phyloP scores from a whole-genome alignment of 352 stramenopile species.

The Phytophthora fragariae region DNA sequence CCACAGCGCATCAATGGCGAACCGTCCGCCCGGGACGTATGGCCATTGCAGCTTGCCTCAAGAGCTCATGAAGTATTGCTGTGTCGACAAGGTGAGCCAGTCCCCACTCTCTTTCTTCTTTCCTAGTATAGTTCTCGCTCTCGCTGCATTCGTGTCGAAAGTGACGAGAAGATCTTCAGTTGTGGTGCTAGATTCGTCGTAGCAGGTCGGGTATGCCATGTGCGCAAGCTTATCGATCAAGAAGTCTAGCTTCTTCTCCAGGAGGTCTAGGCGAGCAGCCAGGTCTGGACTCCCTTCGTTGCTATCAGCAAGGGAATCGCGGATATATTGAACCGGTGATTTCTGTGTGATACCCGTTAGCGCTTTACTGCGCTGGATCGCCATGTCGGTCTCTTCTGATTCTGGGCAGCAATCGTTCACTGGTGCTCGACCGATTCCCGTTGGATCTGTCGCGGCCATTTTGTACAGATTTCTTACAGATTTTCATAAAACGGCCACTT shows the following conservation, averaged over 20 bases:
- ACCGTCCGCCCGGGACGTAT: conserved; percentile 32
- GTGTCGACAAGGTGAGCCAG: conserved; percentile 40
- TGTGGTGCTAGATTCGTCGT: conserved; percentile 25
- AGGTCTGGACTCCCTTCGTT: conserved; percentile 5
- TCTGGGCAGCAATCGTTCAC: conserved; percentile 19
- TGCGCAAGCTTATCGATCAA: conserved; percentile 20
- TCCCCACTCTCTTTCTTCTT: conserved; percentile 27
- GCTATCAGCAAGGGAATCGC: not conserved
- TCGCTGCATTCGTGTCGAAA: conserved; percentile 29
- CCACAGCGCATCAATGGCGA: conserved; percentile 50
- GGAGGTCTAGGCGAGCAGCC: conserved; percentile 15
- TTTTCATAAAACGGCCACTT: too few relatives aligned
- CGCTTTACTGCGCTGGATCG: conserved; percentile 16
- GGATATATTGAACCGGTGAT: conserved; percentile 5
- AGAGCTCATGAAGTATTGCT: conserved; percentile 36
- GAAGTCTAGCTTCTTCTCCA: conserved; percentile 31
- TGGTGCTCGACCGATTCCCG: not conserved
- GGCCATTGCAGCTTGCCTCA: conserved; percentile 13
- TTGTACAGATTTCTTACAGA: too few relatives aligned
- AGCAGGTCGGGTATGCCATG: conserved; percentile 33
- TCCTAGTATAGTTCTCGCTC: conserved; percentile 17
- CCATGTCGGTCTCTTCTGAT: conserved; percentile 17
- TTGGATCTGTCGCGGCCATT: too few relatives aligned
- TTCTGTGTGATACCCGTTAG: conserved; percentile 7
- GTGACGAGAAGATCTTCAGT: conserved; percentile 25